These are phyloP conservation scores for Hyaloscypha finlandica DNA, from an alignment of 495 filamentous ascomycete species.

Conservation along the genomic window DNA sequence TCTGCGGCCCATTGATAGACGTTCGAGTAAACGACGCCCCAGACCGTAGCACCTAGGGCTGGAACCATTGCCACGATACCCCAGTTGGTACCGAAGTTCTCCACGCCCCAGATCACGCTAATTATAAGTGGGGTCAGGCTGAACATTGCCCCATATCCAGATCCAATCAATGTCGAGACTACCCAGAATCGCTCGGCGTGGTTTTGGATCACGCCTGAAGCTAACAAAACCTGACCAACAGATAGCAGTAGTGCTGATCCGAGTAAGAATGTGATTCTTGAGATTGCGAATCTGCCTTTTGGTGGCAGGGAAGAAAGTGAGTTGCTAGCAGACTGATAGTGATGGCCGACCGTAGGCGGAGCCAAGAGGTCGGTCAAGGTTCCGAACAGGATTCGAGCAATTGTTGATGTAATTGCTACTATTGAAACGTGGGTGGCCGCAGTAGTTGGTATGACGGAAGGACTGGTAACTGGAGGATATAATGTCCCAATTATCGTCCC, in stretches of 20 bases:
- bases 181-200: conserved; percentile 73
- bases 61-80: conserved; percentile 92
- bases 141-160: conserved; percentile 92
- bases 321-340: conserved; percentile 30
- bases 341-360: conserved; percentile 52
- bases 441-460: conserved; percentile 52
- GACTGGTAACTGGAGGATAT: conserved; percentile 58
- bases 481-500: conserved; percentile 90
- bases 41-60: conserved; percentile 79
- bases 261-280: conserved; percentile 79
- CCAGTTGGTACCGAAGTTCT: conserved; percentile 99
- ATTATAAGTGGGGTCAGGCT: conserved; percentile 87
- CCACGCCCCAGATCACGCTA: conserved; percentile 93
- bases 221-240: conserved; percentile 71
- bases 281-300: conserved; percentile 54
- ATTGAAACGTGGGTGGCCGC: conserved; percentile 91
- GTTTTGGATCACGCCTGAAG: conserved; percentile 67
- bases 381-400: conserved; percentile 81
- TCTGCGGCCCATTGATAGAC: conserved; percentile 71
- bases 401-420: conserved; percentile 86
- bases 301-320: conserved; percentile 32
- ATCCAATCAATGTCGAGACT: conserved; percentile 76
- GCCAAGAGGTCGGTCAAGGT: conserved; percentile 86
- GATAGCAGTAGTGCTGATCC: conserved; percentile 74
- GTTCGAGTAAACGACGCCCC: conserved; percentile 79